phyloP scores from a whole-genome alignment of 2,329 filamentous ascomycete genomes.

The Diaporthe caulivora region DNA sequence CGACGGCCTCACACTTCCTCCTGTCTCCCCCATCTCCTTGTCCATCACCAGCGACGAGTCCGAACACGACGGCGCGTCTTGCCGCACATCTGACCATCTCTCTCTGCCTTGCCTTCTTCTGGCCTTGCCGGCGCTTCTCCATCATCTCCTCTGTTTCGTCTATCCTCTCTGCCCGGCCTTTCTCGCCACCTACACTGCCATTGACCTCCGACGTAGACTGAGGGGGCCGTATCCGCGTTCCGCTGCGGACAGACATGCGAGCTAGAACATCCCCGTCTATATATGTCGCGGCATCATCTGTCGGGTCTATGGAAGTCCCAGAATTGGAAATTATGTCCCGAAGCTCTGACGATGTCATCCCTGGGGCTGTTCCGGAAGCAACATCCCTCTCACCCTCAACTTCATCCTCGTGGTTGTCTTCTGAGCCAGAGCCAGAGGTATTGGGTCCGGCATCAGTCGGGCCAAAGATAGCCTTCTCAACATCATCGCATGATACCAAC shows the following conservation, averaged over 20 bases:
- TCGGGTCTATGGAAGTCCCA: slow-evolving; percentile 15
- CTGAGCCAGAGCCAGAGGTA: slow-evolving; percentile 50
- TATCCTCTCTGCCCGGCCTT: slow-evolving; percentile 64
- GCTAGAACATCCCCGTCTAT: slow-evolving; percentile 44
- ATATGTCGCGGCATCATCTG: not conserved
- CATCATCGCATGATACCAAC: slow-evolving; percentile 61
- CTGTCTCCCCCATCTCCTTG: slow-evolving; percentile 42
- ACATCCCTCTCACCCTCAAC: slow-evolving; percentile 36
- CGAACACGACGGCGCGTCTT: slow-evolving; percentile 69
- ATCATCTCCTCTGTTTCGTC: slow-evolving; percentile 65
- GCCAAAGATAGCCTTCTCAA: slow-evolving; percentile 65
- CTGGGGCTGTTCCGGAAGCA: not conserved
- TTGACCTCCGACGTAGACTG: slow-evolving; percentile 63
- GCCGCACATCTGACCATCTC: slow-evolving; percentile 75
- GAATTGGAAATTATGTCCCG: not conserved
- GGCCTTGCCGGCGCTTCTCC: slow-evolving; percentile 61
- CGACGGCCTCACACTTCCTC: slow-evolving; percentile 69
- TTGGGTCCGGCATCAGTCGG: slow-evolving; percentile 55
- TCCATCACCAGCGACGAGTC: slow-evolving; percentile 50
- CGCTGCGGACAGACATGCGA: slow-evolving; percentile 52
- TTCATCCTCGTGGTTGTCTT: slow-evolving; percentile 50
- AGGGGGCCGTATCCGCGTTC: slow-evolving; percentile 51
- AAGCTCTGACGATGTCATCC: not conserved
- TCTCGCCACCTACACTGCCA: slow-evolving; percentile 67
- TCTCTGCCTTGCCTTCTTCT: slow-evolving; percentile 57